Evolutionary conservation across 305 asterid genomes (phyloP).

Genomic region (Fraxinus albicans): DNA sequence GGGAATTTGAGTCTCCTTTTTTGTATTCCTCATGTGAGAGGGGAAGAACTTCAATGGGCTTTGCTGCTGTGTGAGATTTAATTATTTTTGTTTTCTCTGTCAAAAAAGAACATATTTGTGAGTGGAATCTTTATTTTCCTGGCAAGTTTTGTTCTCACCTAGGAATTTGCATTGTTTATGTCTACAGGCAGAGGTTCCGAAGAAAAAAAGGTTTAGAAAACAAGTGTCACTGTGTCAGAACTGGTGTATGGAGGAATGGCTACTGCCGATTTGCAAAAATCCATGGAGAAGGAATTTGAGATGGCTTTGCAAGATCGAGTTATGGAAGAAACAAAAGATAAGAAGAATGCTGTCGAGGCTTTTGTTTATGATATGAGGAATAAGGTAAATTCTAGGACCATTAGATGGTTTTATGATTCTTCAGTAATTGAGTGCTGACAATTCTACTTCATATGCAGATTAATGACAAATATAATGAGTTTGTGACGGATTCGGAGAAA

Average conservation of each 20-base stretch:
- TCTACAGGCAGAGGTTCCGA: conserved; percentile 67
- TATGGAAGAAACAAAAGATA: conserved; percentile 54
- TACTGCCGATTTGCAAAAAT: conserved; percentile 65
- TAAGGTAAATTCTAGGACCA: conserved; percentile 44
- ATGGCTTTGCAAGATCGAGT: neutral
- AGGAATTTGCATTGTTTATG: conserved; percentile 10
- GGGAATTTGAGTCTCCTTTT: neutral
- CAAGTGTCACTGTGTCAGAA: conserved; percentile 67
- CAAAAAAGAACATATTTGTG: neutral
- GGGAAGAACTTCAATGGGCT: neutral
- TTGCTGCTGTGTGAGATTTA: neutral
- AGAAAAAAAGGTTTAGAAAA: conserved; percentile 76
- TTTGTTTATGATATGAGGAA: conserved; percentile 87
- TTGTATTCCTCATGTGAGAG: neutral
- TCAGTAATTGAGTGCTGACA: neutral
- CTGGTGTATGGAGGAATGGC: conserved; percentile 67
- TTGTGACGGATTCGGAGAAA: conserved; percentile 19
- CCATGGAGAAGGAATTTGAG: conserved; percentile 74
- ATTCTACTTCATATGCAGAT: conserved; percentile 45
- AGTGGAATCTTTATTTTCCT: neutral
- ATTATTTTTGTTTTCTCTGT: neutral
- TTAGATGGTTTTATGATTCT: neutral
- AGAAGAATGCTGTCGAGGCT: conserved; percentile 91
- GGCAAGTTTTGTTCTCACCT: neutral
- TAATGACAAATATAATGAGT: conserved; percentile 28